A percentile compares a stretch with the other conserved stretches of the same genome.
Evolutionary conservation across 1,139 yeast genomes (phyloP).

Genomic region (Saccharomyces hybrid): DNA sequence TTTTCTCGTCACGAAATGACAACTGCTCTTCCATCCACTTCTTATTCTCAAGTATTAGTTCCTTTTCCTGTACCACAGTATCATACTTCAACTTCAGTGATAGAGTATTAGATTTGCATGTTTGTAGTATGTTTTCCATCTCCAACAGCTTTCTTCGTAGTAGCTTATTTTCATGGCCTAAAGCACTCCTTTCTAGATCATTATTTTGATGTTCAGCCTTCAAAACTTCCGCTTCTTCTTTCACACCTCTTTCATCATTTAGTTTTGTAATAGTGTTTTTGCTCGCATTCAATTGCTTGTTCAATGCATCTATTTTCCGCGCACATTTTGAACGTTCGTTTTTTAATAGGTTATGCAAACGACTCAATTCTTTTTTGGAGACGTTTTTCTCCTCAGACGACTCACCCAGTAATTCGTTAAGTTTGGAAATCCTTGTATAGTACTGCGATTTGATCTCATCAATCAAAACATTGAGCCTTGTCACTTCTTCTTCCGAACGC

Average conservation of each 20-base stretch:
- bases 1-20: not conserved
- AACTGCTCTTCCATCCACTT: not conserved
- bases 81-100: slow-evolving; percentile 19
- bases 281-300: slow-evolving; percentile 34
- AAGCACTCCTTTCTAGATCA: slow-evolving; percentile 26
- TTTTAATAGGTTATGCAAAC: slow-evolving; percentile 18
- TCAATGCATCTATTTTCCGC: slow-evolving; percentile 29
- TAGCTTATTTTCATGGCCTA: slow-evolving; percentile 42
- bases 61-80: not conserved
- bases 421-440: slow-evolving; percentile 32
- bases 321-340: slow-evolving; percentile 26
- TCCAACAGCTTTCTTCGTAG: slow-evolving; percentile 36
- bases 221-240: not conserved
- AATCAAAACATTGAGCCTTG: slow-evolving; percentile 33
- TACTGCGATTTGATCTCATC: slow-evolving; percentile 44
- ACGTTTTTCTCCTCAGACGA: slow-evolving; percentile 4
- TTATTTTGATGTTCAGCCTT: not conserved
- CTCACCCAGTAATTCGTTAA: slow-evolving; percentile 30
- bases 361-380: not conserved
- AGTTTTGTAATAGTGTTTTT: slow-evolving; percentile 35
- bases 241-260: not conserved
- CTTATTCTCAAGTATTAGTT: not conserved
- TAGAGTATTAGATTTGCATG: slow-evolving; percentile 30
- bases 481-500: slow-evolving; percentile 5
- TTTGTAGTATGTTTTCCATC: slow-evolving; percentile 35